Conservation (phyloP, 495 filamentous ascomycete species). For the Penicillium argentinense region DNA sequence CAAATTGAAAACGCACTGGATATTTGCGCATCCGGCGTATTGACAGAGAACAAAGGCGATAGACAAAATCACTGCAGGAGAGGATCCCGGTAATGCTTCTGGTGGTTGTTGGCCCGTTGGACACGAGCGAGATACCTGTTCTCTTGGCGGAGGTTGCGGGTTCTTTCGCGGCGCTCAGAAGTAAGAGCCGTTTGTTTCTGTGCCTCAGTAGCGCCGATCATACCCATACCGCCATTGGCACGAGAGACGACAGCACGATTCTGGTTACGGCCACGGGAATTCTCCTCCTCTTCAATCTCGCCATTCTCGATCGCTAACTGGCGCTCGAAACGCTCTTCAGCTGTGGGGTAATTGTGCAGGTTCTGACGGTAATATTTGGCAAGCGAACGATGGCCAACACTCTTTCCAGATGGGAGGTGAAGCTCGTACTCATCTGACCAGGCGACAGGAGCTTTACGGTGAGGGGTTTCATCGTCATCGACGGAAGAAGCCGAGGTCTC, state of each 20-base stretch:
- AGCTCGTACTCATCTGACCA: conserved; percentile 91
- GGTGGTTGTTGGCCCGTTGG: conserved; percentile 63
- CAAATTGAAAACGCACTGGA: neutral
- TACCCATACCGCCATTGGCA: conserved; percentile 71
- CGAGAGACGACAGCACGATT: conserved; percentile 63
- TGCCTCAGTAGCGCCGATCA: conserved; percentile 69
- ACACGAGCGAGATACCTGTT: conserved; percentile 60
- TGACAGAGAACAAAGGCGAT: neutral
- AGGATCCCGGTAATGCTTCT: conserved; percentile 72
- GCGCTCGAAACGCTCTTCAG: conserved; percentile 56
- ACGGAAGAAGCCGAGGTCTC: conserved; percentile 82
- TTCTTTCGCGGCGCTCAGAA: conserved; percentile 65
- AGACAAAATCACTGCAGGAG: conserved; percentile 41
- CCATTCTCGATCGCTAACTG: conserved; percentile 49
- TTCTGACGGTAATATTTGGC: conserved; percentile 91
- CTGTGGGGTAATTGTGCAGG: conserved; percentile 73
- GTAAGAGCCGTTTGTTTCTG: conserved; percentile 65
- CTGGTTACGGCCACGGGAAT: conserved; percentile 39
- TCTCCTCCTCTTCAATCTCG: conserved; percentile 45
- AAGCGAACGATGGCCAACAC: conserved; percentile 87
- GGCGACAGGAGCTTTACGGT: conserved; percentile 58
- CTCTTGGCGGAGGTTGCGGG: conserved; percentile 58
- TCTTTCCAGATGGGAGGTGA: conserved; percentile 85
- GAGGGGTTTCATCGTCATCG: conserved; percentile 52
- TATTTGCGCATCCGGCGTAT: neutral